Base-by-base conservation (phyloP, 2,329 filamentous ascomycete genomes). In the Dothideomycetes sp. region DNA sequence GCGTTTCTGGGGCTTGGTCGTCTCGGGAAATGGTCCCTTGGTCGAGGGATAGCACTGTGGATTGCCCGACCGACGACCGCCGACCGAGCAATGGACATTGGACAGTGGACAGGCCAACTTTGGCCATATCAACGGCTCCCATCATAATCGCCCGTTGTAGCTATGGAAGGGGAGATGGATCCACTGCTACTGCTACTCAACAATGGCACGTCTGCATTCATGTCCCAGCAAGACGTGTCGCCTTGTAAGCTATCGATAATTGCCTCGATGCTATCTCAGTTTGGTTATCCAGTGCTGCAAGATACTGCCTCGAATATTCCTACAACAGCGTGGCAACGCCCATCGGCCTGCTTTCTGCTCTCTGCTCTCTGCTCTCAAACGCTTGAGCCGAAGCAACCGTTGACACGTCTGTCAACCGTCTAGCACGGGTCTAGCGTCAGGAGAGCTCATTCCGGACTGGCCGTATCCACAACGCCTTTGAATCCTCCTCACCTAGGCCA, bases 61-160 rank as follows among this genome's bases (percentile, higher is more conserved):
- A 24, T 27, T 32, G 36, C 13, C 28, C 20, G 6, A 11, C 29
- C 28, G 19, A n/a, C 13, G 11, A 17, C 10, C 19, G 15, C 36
- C 36, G n/a, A 23, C n/a, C n/a, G n/a, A 34, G 19, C 32, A 13
- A 13, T 9, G 7, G 25, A 15, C 9, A 23, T 12, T 17, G 17
- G 28, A 11, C 22, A 12, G 22, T 17, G 17, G 28, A 11, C 22
- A 12, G 22, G 19, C 19, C n/a, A 10, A 18, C 35, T 19, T 5
- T 39, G 35, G 20, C 20, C 27, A 28, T n/a, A 23, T 17, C 29
- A 40, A 40, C 37, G 28, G 37, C 22, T 27, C 10, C 29, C 19
- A 33, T 40, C n/a, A 32, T 40, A 40, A 25, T 32, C 23, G 20
- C 32, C 37, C 37, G 37, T 40, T 40, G 37, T 29, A 40, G 27